Conservation (phyloP, 495 filamentous ascomycete genomes). For the Daldinia vernicosa region DNA sequence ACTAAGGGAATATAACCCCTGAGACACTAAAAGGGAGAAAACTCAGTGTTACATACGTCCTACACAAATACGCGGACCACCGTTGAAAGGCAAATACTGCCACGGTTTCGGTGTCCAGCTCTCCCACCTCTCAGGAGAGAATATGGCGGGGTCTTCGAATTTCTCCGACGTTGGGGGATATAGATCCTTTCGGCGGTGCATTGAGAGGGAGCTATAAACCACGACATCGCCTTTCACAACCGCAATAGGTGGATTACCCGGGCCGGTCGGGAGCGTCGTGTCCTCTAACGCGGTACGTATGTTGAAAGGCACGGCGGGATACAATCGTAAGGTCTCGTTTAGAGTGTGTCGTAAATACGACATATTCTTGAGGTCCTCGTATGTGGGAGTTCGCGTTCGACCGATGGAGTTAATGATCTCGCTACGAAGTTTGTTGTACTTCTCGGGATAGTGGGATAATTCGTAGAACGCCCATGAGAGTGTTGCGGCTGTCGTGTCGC, state of each 20-base stretch:
- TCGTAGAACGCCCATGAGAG: constrained; percentile 65
- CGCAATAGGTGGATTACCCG: constrained; percentile 51
- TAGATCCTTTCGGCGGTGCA: constrained; percentile 64
- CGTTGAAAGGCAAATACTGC: constrained; percentile 69
- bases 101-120: constrained; percentile 64
- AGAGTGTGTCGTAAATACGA: constrained; percentile 53
- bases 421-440: constrained; percentile 56
- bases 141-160: constrained; percentile 60
- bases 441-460: constrained; percentile 58
- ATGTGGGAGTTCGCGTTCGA: constrained; percentile 44
- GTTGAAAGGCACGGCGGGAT: constrained; percentile 63
- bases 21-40: not conserved
- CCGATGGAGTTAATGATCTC: constrained; percentile 51
- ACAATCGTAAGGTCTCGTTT: constrained; percentile 60
- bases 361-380: constrained; percentile 53
- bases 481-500: constrained; percentile 68
- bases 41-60: constrained; percentile 39
- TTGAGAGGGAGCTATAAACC: constrained; percentile 54
- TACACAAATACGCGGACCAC: constrained; percentile 64
- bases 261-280: constrained; percentile 53
- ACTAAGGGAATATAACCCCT: not conserved
- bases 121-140: constrained; percentile 66
- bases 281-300: constrained; percentile 55
- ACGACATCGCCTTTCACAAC: constrained; percentile 52
- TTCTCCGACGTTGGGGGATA: constrained; percentile 52